phyloP scores from a whole-genome alignment of 371 early-diverging fungal species.

The Mucor velutinosus region DNA sequence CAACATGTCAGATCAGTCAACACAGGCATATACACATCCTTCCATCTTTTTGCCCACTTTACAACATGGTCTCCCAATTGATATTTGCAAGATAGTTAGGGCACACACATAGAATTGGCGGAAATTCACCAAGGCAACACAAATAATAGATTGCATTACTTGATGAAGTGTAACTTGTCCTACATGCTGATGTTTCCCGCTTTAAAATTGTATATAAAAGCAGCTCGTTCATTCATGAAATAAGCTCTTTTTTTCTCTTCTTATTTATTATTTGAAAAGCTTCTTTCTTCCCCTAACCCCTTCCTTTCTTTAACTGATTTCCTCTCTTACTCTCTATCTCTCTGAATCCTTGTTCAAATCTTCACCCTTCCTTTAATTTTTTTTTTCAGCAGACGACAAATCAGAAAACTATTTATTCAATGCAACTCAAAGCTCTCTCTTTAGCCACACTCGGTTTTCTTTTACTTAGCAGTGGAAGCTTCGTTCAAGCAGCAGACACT shows the following conservation, averaged over 20 bases:
- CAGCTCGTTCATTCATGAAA: neutral
- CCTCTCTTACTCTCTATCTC: neutral
- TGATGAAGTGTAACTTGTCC: conserved; percentile 16
- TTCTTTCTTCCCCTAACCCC: conserved; percentile 1
- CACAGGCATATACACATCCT: neutral
- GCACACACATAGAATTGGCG: conserved; percentile 21
- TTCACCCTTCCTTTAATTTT: neutral
- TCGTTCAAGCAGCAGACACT: conserved; percentile 6
- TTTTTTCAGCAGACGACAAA: neutral
- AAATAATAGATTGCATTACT: conserved; percentile 5
- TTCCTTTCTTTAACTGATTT: conserved; percentile 15
- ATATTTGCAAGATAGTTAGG: neutral
- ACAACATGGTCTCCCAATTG: neutral
- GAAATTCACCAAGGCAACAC: conserved; percentile 19
- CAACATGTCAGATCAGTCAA: neutral
- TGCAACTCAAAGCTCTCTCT: conserved; percentile 29
- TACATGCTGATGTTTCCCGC: conserved; percentile 12
- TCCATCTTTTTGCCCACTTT: neutral
- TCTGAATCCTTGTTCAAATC: neutral
- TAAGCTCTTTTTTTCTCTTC: conserved; percentile 13
- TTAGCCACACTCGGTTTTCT: conserved; percentile 28
- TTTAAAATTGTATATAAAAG: conserved; percentile 2
- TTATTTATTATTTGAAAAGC: conserved; percentile 9
- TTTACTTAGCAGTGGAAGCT: conserved; percentile 19
- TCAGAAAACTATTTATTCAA: neutral